Percentiles rank a stretch among this genome's conserved stretches.
phyloP scores from a whole-genome alignment of 306 rosid species.

The Dalbergia oliveri region DNA sequence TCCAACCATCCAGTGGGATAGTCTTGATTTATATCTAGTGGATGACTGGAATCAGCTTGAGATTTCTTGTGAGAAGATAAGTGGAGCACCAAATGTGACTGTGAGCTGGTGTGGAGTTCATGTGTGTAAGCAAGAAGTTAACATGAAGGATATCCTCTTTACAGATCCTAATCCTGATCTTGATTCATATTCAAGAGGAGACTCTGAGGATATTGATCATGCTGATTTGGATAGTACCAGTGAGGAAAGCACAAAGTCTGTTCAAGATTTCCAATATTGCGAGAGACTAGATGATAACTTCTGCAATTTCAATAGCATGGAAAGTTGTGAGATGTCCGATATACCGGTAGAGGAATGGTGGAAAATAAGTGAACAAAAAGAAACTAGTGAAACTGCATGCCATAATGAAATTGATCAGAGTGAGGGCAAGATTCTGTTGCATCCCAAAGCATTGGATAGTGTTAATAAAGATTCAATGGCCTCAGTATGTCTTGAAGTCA shows the following conservation, averaged over 20 bases:
- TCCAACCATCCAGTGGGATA: slow-evolving; percentile 8
- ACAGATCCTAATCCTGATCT: slow-evolving; percentile 36
- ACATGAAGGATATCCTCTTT: slow-evolving; percentile 31
- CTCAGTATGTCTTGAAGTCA: not conserved
- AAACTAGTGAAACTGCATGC: not conserved
- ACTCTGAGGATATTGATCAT: slow-evolving; percentile 16
- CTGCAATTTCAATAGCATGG: not conserved
- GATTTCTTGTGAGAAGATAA: slow-evolving; percentile 38
- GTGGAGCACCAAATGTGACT: slow-evolving; percentile 38
- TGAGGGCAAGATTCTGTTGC: slow-evolving; percentile 5
- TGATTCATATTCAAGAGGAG: not conserved
- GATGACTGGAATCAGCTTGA: slow-evolving; percentile 48
- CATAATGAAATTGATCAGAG: slow-evolving; percentile 11
- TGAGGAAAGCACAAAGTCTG: slow-evolving; percentile 1
- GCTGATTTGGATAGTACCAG: not conserved
- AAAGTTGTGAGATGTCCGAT: not conserved
- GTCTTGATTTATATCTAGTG: slow-evolving; percentile 30
- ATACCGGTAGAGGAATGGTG: not conserved
- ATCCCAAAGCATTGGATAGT: not conserved
- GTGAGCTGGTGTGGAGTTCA: slow-evolving; percentile 50
- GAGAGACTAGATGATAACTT: not conserved
- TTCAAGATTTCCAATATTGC: too few species aligned
- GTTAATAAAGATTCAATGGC: not conserved
- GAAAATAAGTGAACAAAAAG: not conserved
- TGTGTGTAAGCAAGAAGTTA: slow-evolving; percentile 24